phyloP scores from a whole-genome alignment of 306 rosid genomes.

The Rosa multiflora region DNA sequence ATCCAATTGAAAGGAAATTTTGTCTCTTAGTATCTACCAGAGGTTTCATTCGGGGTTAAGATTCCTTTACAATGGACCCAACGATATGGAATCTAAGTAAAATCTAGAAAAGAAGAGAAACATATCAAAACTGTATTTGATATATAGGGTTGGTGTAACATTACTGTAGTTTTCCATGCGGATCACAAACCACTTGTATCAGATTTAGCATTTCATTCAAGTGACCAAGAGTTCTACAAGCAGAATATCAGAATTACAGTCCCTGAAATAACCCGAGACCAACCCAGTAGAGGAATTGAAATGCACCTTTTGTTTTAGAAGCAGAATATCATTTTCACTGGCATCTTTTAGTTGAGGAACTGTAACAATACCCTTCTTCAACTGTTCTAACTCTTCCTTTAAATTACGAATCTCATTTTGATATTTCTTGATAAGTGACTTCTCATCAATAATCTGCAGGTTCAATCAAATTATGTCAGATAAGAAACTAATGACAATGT shows the following conservation, averaged over 20 bases:
- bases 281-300: constrained; percentile 21
- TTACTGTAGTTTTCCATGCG: neutral
- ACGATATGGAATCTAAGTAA: neutral
- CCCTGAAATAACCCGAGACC: neutral
- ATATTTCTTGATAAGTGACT: constrained; percentile 95
- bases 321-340: constrained; percentile 66
- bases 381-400: constrained; percentile 88
- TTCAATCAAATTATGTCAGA: constrained; percentile 13
- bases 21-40: neutral
- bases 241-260: neutral
- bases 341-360: constrained; percentile 74
- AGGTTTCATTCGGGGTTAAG: neutral
- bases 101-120: neutral
- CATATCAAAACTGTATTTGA: neutral
- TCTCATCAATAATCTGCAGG: constrained; percentile 97
- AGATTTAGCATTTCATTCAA: constrained; percentile 1
- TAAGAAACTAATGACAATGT: constrained; percentile 23
- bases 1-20: neutral
- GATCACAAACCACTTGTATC: neutral
- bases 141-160: neutral
- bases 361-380: constrained; percentile 76
- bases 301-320: constrained; percentile 84
- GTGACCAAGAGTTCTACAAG: neutral
- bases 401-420: constrained; percentile 86
- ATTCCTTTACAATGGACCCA: neutral